Evolutionary conservation across 1,139 yeast species (phyloP).

Genomic region (Geotrichum aggregatum): DNA sequence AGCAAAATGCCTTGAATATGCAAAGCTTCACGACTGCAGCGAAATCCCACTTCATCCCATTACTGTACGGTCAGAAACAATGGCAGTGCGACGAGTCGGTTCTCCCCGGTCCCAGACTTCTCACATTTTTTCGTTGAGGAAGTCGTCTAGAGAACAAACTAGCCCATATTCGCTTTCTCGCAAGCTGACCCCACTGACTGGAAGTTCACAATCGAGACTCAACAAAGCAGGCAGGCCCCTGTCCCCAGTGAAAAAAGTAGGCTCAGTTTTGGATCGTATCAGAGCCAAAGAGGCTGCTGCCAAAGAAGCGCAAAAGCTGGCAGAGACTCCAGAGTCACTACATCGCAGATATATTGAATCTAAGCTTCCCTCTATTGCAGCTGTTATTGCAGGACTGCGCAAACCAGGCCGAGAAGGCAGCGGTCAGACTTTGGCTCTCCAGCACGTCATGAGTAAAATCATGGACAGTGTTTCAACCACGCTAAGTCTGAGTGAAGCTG

Average conservation of each 20-base stretch:
- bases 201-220: conserved; percentile 5
- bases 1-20: conserved; percentile 10
- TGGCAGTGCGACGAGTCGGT: not conserved
- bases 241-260: conserved; percentile 13
- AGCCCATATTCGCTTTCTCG: conserved; percentile 6
- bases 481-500: conserved; percentile 11
- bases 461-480: conserved; percentile 14
- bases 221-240: not conserved
- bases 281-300: conserved; percentile 34
- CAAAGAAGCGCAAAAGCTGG: conserved; percentile 13
- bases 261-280: conserved; percentile 34
- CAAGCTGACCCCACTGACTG: conserved; percentile 5
- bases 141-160: not conserved
- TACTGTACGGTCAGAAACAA: not conserved
- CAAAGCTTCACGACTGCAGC: not conserved
- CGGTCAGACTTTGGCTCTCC: conserved; percentile 11
- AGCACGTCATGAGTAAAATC: conserved; percentile 14
- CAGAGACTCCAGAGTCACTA: conserved; percentile 10
- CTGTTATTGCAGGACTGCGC: conserved; percentile 17
- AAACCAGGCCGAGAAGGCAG: not conserved
- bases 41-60: conserved; percentile 14
- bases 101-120: conserved; percentile 2
- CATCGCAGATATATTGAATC: conserved; percentile 15
- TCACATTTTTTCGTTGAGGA: not conserved
- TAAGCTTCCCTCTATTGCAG: conserved; percentile 18